A percentile compares a stretch with the other conserved stretches of the same genome.
phyloP scores from a whole-genome alignment of 2,329 filamentous ascomycete species.

The Drechmeria coniospora region DNA sequence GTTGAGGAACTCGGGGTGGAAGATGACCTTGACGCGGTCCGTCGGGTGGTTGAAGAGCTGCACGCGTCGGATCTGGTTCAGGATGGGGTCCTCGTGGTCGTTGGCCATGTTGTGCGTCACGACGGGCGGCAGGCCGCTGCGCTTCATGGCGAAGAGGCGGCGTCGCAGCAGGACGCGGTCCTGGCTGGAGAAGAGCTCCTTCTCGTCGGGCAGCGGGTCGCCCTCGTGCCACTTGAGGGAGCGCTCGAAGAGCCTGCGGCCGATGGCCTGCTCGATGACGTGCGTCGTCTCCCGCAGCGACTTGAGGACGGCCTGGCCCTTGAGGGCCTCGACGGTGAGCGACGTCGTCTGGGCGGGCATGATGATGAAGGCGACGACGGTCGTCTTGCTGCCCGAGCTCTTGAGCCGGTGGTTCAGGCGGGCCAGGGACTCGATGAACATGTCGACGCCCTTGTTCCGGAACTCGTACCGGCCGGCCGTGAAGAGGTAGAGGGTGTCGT shows the following conservation, averaged over 20 bases:
- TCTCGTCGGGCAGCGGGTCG: constrained; percentile 84
- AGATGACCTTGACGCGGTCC: constrained; percentile 93
- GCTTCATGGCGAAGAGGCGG: constrained; percentile 92
- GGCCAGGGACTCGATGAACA: constrained; percentile 96
- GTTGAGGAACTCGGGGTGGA: constrained; percentile 96
- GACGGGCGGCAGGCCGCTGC: constrained; percentile 76
- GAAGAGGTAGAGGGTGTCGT: constrained; percentile 96
- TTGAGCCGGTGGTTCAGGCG: constrained; percentile 91
- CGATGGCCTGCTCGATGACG: constrained; percentile 83
- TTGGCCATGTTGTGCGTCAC: constrained; percentile 99
- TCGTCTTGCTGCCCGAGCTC: constrained; percentile 69
- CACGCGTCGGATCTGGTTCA: constrained; percentile 90
- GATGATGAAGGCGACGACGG: constrained; percentile 94
- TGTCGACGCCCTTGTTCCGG: constrained; percentile 96
- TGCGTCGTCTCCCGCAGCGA: constrained; percentile 85
- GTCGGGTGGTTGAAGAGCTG: constrained; percentile 93
- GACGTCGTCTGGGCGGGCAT: constrained; percentile 96
- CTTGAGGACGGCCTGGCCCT: constrained; percentile 95
- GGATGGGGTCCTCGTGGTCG: constrained; percentile 78
- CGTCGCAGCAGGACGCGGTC: constrained; percentile 87
- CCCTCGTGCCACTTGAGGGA: constrained; percentile 93
- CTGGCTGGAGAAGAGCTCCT: constrained; percentile 81
- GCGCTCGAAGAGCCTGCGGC: constrained; percentile 85
- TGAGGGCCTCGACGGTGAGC: constrained; percentile 85
- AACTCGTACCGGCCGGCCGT: constrained; percentile 95